Evolutionary conservation across 352 stramenopile genomes (phyloP), one percentile per base, ranked within the genome.

Genomic region (Globisporangium spiculum): DNA sequence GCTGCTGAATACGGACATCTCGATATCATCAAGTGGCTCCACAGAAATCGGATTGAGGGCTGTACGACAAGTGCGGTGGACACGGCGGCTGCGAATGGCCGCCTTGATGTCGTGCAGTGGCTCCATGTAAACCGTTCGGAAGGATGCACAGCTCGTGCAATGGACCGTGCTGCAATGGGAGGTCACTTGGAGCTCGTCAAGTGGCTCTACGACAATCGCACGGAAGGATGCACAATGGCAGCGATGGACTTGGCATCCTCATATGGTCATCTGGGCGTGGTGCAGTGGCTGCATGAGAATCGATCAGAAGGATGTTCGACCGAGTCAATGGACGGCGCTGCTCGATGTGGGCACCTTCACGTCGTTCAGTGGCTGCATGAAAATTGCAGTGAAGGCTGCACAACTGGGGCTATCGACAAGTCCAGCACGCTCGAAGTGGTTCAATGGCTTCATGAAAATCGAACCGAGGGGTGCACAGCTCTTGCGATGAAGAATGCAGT

Each of bases 291-390:
- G 18, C 20, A 54, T 54, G 46, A 26, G 46, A 22, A 54, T 26
- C 46, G 46, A 54, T 26, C 18, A 10, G n/a, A 54, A 26, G 18
- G 46, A 54, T 54, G 20, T 8, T 48, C 38, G 38, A 48, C 38
- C 4, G 14, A 48, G 16, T 10, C 38, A 48, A 48, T 48, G 38
- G 14, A 48, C 38, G 14, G 38, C 38, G 38, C 38, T 20, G 14
- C 38, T n/a, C 38, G 14, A 48, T 18, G 14, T 20, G 38, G 38
- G 38, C 6, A 18, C 38, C 38, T 48, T 48, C 38, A 20, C 16
- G 14, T 60, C 4, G 54, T 60, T 10, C 27, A 63, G 59, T 64
- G 59, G 34, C 59, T 64, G 6, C 38, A 55, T 64, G 34, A 64
- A 34, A 30, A 64, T 55, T 14, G 14, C 5, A 48, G 38, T 48